Evolutionary conservation across 345 rosid genomes (phyloP).

Genomic region (Mallotus nudiflorus): DNA sequence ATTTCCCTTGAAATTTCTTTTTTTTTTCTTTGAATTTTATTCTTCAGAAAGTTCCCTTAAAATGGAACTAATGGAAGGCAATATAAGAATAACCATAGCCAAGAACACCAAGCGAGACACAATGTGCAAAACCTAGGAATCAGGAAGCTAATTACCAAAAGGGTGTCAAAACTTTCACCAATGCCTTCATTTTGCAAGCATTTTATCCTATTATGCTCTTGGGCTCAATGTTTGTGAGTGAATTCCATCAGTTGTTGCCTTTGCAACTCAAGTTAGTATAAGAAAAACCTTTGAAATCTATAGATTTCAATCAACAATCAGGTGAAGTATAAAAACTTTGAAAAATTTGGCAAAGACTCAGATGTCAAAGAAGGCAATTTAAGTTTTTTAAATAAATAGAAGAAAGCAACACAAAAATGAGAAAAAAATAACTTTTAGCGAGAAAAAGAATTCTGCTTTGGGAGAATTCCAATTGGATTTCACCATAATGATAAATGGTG

Average conservation of each 20-base stretch:
- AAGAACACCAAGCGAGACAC: conserved; percentile 49
- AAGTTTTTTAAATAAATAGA: conserved; percentile 11
- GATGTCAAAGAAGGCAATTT: conserved; percentile 7
- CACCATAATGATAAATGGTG: too few relatives aligned
- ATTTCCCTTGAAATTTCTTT: too few relatives aligned
- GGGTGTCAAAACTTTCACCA: conserved; percentile 25
- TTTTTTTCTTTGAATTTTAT: too few relatives aligned
- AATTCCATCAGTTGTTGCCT: conserved; percentile 23
- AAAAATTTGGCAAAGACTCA: conserved; percentile 20
- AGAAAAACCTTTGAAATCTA: neutral
- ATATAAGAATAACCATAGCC: conserved; percentile 36
- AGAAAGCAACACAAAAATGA: conserved; percentile 3
- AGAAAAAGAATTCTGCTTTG: too few relatives aligned
- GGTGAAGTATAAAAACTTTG: conserved; percentile 1
- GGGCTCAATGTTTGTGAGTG: conserved; percentile 19
- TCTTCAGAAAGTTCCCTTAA: conserved; percentile 23
- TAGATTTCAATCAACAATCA: neutral
- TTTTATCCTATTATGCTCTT: conserved; percentile 21
- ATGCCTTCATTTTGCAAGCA: conserved; percentile 17
- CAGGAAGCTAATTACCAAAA: conserved; percentile 44
- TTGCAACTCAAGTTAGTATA: neutral
- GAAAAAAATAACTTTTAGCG: conserved; percentile 37
- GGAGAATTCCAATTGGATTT: too few relatives aligned
- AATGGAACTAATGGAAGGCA: conserved; percentile 34
- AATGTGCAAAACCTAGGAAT: conserved; percentile 36